Evolutionary conservation across 2,329 filamentous ascomycete species (phyloP).

Genomic region (Colletotrichum plurivorum): DNA sequence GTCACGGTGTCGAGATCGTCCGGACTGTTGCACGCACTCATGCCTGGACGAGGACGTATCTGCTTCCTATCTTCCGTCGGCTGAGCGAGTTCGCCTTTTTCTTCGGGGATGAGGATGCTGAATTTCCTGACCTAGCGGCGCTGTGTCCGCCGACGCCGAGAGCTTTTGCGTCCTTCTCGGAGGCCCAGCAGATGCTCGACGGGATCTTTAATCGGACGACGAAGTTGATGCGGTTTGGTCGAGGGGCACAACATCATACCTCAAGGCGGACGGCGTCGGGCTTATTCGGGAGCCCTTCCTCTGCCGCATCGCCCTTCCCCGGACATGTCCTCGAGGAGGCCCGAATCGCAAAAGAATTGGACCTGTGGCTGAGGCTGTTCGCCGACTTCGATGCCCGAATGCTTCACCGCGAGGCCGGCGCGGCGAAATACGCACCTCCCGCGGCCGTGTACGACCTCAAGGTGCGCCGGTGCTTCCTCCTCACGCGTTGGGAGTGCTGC

Average conservation of each 20-base stretch:
- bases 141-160: neutral
- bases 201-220: slow-evolving; percentile 1
- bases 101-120: neutral
- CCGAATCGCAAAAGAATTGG: neutral
- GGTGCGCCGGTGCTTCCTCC: neutral
- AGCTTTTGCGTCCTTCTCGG: neutral
- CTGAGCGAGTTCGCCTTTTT: slow-evolving; percentile 10
- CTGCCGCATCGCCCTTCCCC: neutral
- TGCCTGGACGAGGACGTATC: neutral
- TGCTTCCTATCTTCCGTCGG: slow-evolving; percentile 11
- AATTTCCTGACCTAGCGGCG: neutral
- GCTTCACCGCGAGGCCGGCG: neutral
- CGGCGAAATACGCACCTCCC: neutral
- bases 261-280: neutral
- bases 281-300: neutral
- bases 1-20: slow-evolving; percentile 7
- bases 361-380: slow-evolving; percentile 5
- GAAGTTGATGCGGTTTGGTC: neutral
- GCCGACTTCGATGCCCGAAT: neutral
- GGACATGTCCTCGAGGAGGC: neutral
- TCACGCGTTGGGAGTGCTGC: neutral
- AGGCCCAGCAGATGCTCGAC: slow-evolving; percentile 8
- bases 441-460: neutral
- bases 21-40: neutral
- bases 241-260: neutral